Percentiles rank a stretch among this genome's conserved stretches.
These are phyloP conservation scores for Trypanosoma lewisi DNA, from an alignment of 208 protist species.

Conservation along the genomic window DNA sequence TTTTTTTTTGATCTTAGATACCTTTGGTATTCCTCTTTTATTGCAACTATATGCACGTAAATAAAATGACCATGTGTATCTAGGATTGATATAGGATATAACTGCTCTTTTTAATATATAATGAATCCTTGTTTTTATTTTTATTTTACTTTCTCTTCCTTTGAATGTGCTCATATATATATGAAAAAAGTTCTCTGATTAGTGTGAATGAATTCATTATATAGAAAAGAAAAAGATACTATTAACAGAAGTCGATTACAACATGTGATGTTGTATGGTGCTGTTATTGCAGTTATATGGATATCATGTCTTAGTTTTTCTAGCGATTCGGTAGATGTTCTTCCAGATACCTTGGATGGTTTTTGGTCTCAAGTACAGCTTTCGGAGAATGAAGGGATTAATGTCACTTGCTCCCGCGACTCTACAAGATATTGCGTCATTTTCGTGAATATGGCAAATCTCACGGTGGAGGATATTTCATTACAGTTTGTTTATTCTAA, in stretches of 20 bases:
- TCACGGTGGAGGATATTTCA: constrained; percentile 3
- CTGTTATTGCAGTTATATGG: constrained; percentile 9
- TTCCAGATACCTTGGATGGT: constrained; percentile 11
- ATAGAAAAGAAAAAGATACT: not conserved
- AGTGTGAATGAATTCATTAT: not conserved
- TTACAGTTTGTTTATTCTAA: constrained; percentile 19
- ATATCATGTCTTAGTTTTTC: constrained; percentile 25
- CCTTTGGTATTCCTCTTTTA: not conserved
- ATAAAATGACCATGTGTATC: too few relatives aligned
- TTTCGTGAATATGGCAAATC: constrained; percentile 1
- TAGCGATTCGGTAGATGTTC: constrained; percentile 2
- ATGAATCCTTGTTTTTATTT: constrained; percentile 7
- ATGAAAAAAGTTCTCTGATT: not conserved
- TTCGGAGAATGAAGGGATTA: constrained; percentile 3
- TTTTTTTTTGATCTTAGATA: constrained; percentile 9
- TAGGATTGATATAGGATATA: too few relatives aligned
- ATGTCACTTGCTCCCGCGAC: constrained; percentile 10
- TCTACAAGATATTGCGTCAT: not conserved
- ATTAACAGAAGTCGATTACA: not conserved
- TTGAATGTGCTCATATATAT: constrained; percentile 15
- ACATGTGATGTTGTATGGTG: constrained; percentile 9
- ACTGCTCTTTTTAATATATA: constrained; percentile 20
- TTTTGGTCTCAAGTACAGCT: constrained; percentile 11
- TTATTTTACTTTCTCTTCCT: constrained; percentile 26
- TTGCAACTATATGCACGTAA: too few relatives aligned